phyloP scores from a whole-genome alignment of 176 grass and related monocot genomes.

The Neostapfia colusana region DNA sequence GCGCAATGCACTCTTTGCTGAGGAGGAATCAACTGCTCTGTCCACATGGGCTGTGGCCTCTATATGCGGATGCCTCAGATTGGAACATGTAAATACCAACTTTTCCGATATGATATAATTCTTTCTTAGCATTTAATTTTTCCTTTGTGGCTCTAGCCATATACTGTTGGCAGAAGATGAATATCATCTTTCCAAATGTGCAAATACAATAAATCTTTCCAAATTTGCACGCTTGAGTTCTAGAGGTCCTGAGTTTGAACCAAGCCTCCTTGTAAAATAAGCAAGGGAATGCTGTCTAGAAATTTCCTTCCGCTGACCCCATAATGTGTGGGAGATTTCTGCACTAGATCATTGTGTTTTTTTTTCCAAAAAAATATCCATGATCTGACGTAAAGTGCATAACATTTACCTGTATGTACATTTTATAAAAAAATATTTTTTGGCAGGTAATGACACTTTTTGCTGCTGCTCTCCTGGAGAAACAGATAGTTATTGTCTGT shows the following conservation, averaged over 20 bases:
- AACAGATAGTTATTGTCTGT: slow-evolving; percentile 88
- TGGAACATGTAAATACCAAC: slow-evolving; percentile 78
- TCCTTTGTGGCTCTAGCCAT: slow-evolving; percentile 7
- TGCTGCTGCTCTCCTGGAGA: slow-evolving; percentile 90
- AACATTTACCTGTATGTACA: slow-evolving; percentile 17
- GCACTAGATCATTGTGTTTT: not conserved
- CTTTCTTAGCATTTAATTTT: slow-evolving; percentile 15
- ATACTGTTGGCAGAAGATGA: not conserved
- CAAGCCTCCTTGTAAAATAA: too few species aligned
- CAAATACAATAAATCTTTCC: not conserved
- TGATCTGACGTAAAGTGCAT: not conserved
- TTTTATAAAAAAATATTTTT: slow-evolving; percentile 38
- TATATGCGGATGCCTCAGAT: slow-evolving; percentile 87
- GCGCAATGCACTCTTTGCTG: slow-evolving; percentile 73
- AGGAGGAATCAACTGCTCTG: slow-evolving; percentile 97
- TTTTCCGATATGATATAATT: slow-evolving; percentile 32
- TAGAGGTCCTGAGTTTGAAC: too few species aligned
- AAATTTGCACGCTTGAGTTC: not conserved
- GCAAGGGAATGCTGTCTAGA: too few species aligned
- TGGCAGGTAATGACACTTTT: slow-evolving; percentile 86
- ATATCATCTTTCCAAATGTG: slow-evolving; percentile 16
- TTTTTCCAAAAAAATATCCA: not conserved
- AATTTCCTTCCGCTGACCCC: too few species aligned
- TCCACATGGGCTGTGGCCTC: slow-evolving; percentile 93
- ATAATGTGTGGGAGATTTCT: too few species aligned